Conservation (phyloP, 306 rosid genomes). For the Vigna radiata region DNA sequence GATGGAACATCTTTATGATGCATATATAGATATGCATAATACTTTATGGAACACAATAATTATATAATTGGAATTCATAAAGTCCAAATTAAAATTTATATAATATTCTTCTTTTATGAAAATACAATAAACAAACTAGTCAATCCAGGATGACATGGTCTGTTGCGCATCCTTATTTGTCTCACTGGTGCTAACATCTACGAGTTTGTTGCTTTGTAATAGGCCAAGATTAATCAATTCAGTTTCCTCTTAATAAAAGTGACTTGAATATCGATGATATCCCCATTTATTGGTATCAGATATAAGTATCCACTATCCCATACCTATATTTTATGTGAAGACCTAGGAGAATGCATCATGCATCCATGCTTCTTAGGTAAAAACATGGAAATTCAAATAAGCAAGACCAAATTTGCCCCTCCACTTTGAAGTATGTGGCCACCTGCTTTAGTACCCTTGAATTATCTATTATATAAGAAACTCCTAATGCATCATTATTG, state of each 20-base stretch:
- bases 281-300: neutral
- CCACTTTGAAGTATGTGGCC: slow-evolving; percentile 19
- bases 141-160: neutral
- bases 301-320: neutral
- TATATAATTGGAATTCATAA: neutral
- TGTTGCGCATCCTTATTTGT: neutral
- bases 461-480: slow-evolving; percentile 12
- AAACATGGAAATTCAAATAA: slow-evolving; percentile 22
- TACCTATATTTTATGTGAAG: neutral
- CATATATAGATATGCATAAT: neutral
- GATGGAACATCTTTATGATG: neutral
- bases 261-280: neutral
- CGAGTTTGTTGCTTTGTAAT: neutral
- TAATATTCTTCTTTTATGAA: neutral
- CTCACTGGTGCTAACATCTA: neutral
- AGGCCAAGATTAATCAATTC: neutral
- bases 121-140: neutral
- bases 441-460: neutral
- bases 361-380: neutral
- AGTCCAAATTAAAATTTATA: neutral
- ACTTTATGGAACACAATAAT: neutral
- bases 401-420: slow-evolving; percentile 6
- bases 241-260: neutral
- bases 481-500: neutral
- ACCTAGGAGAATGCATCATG: neutral